phyloP scores from a whole-genome alignment of 306 rosid genomes.

The cucumber (Cucumis sativus) region Cucumber_9930_V3 NC_026656.2:19368001-19368500 shows the following conservation, averaged over 20 bases:
- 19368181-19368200: slow-evolving; percentile 14
- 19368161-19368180: not conserved
- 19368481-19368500: slow-evolving; percentile 81
- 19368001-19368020: slow-evolving; percentile 24
- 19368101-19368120: not conserved
- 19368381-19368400: slow-evolving; percentile 18
- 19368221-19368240: slow-evolving; percentile 70
- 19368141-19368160: not conserved
- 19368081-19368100: slow-evolving; percentile 17
- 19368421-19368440: slow-evolving; percentile 69
- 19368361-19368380: not conserved
- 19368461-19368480: slow-evolving; percentile 85
- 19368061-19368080: slow-evolving; percentile 68
- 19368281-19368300: slow-evolving; percentile 70
- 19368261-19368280: slow-evolving; percentile 62
- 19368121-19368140: not conserved
- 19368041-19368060: slow-evolving; percentile 55
- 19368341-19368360: not conserved
- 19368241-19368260: slow-evolving; percentile 61
- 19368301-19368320: not conserved
- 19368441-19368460: slow-evolving; percentile 73
- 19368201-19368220: slow-evolving; percentile 74
- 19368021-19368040: slow-evolving; percentile 47
- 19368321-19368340: not conserved
- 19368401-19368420: slow-evolving; percentile 68